A percentile compares a stretch with the other conserved stretches of the same genome.
These are phyloP conservation scores for Oehlia diaphana DNA, from an alignment of 192 early-diverging fungal genomes.

Conservation along the genomic window DNA sequence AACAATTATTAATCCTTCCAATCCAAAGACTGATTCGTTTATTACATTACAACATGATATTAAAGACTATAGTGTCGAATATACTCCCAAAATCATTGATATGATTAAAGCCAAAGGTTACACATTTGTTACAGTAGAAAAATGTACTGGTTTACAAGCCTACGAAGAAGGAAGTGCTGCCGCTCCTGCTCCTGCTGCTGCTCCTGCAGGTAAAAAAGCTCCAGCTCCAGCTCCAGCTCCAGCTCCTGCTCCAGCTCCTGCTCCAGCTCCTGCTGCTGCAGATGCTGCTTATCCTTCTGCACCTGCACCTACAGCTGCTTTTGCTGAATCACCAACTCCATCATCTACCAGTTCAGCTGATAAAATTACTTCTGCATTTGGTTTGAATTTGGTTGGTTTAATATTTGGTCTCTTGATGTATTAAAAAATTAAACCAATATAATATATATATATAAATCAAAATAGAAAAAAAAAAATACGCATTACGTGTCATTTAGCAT, in stretches of 20 bases:
- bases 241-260: not conserved
- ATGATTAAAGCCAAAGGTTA: slow-evolving; percentile 24
- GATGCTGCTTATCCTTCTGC: no score
- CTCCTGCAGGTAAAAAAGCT: no score
- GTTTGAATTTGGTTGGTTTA: no score
- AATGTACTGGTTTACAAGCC: slow-evolving; percentile 18
- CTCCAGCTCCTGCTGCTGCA: not conserved
- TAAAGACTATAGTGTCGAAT: slow-evolving; percentile 38
- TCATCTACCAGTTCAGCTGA: no score
- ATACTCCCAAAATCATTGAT: slow-evolving; percentile 19
- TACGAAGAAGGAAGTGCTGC: not conserved
- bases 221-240: not conserved
- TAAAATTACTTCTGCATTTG: no score
- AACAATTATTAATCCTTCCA: slow-evolving; percentile 27
- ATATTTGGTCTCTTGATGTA: no score
- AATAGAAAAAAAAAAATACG: no score
- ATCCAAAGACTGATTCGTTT: slow-evolving; percentile 37
- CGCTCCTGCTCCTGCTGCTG: not conserved
- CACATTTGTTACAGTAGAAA: slow-evolving; percentile 29
- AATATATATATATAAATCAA: no score
- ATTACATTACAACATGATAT: slow-evolving; percentile 46
- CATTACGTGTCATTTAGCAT: no score
- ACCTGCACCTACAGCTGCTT: no score
- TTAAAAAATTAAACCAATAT: no score
- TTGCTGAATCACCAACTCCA: no score